A percentile compares a stretch with the other conserved stretches of the same genome.
phyloP scores from a whole-genome alignment of 2,329 filamentous ascomycete genomes.

The Stagonosporopsis tanaceti region DNA sequence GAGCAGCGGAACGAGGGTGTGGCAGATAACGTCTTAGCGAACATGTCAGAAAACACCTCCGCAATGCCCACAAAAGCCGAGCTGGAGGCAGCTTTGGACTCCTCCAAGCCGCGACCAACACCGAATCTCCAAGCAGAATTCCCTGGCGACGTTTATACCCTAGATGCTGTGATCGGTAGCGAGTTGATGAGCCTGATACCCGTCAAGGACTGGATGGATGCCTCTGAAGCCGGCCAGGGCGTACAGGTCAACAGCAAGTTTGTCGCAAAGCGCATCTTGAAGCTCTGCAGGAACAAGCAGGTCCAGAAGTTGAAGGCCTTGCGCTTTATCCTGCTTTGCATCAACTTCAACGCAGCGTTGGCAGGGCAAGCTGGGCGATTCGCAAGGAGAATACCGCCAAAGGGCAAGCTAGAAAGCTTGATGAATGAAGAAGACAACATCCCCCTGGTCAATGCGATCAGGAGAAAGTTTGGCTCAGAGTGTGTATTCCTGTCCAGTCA shows the following conservation, averaged over 20 bases:
- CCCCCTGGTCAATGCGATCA: conserved; percentile 45
- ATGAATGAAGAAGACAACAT: conserved; percentile 54
- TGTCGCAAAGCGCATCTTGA: conserved; percentile 70
- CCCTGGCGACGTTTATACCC: conserved; percentile 76
- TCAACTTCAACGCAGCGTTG: conserved; percentile 57
- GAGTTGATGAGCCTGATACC: conserved; percentile 73
- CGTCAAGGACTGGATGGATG: conserved; percentile 77
- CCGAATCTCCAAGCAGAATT: conserved; percentile 72
- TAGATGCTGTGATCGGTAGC: conserved; percentile 70
- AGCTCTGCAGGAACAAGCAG: conserved; percentile 63
- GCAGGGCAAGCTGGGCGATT: conserved; percentile 42
- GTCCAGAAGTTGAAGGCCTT: conserved; percentile 57
- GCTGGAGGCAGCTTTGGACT: conserved; percentile 70
- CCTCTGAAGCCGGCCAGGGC: conserved; percentile 65
- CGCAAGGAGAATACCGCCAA: conserved; percentile 62
- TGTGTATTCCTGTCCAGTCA: conserved; percentile 22
- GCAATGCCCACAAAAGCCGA: conserved; percentile 73
- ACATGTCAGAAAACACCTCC: conserved; percentile 67
- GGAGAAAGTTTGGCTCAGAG: conserved; percentile 68
- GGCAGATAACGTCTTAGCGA: conserved; percentile 62
- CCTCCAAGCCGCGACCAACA: conserved; percentile 75
- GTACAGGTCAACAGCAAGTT: conserved; percentile 68
- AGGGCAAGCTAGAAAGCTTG: conserved; percentile 72
- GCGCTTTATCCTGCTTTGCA: conserved; percentile 57
- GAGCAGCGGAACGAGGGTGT: conserved; percentile 39